Evolutionary conservation across 2,329 filamentous ascomycete genomes (phyloP), one percentile per base, ranked within the genome.

Genomic region (Claviceps fusiformis): DNA sequence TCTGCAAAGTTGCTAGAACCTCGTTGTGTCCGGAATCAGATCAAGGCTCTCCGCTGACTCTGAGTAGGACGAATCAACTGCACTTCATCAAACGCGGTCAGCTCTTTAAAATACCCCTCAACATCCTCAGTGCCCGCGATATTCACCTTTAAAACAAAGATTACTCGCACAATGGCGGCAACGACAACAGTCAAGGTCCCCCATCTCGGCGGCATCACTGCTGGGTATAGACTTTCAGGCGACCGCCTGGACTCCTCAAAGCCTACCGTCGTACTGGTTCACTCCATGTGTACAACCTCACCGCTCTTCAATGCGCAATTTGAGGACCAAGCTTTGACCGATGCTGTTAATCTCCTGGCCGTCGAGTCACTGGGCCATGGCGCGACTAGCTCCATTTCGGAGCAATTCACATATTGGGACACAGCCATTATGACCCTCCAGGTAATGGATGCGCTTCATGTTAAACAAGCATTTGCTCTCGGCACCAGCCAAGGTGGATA

Each of bases 391-490:
- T 68, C 62, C 55, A 54, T 63, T n/a, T 61, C 62, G 0, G 74
- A 77, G 60, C 73, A 76, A 56, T 80, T 76, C 60, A 79, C 75
- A 2, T 79, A 78, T 66, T 80, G 77, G 77, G 77, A 80, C 62
- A 67, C 75, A 3, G 76, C 77, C 48, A 65, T 71, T 56, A 74
- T 82, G 74, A 73, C 74, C 11, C 65, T 80, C 9, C 78, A 83
- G 65, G 76, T 79, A 1, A 69, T 83, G 70, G 73, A 80, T 44
- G 70, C 70, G 5, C 68, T 80, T 3, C 69, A 70, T 2, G 68
- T 79, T 31, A 53, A 68, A 19, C 74, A 73, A 67, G 75, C 74
- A 0, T 79, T 76, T 58, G 71, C 72, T 0, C 62, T 79, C 9
- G 77, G 77, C 19, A 78, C 75, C 9, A 76, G 73, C 54, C 75